A percentile compares a stretch with the other conserved stretches of the same genome.
phyloP scores from a whole-genome alignment of 306 rosid species.

The Cucumis melo region DNA sequence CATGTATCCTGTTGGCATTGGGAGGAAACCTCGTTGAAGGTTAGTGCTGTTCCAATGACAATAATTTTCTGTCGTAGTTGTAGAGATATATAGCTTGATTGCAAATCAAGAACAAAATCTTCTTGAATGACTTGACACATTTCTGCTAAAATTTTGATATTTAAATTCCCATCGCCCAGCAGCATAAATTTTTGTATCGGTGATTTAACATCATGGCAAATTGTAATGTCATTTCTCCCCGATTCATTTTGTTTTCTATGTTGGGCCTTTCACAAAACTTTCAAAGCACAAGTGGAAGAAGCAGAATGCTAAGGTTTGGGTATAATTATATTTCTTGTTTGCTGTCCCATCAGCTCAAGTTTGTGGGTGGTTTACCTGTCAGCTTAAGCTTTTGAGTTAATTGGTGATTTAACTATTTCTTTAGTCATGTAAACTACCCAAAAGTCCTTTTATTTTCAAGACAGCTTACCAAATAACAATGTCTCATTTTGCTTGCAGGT shows the following conservation, averaged over 20 bases:
- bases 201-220: too few species aligned
- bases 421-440: background rate
- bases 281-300: too few species aligned
- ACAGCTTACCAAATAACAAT: background rate
- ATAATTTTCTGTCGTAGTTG: background rate
- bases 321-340: too few species aligned
- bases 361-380: background rate
- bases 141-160: too few species aligned
- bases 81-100: background rate
- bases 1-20: constrained; percentile 91
- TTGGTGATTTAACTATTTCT: background rate
- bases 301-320: too few species aligned
- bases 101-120: background rate
- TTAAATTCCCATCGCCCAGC: background rate
- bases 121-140: background rate
- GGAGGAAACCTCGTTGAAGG: constrained; percentile 97
- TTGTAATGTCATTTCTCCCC: background rate
- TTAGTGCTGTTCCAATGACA: constrained; percentile 21
- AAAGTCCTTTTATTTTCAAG: background rate
- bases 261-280: background rate
- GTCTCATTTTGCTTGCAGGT: constrained; percentile 35
- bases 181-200: background rate
- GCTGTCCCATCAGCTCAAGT: too few species aligned
- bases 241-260: background rate
- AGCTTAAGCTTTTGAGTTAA: background rate